These are phyloP conservation scores for Fusarium secorum DNA, from an alignment of 2,329 filamentous ascomycete genomes.

Conservation along the genomic window DNA sequence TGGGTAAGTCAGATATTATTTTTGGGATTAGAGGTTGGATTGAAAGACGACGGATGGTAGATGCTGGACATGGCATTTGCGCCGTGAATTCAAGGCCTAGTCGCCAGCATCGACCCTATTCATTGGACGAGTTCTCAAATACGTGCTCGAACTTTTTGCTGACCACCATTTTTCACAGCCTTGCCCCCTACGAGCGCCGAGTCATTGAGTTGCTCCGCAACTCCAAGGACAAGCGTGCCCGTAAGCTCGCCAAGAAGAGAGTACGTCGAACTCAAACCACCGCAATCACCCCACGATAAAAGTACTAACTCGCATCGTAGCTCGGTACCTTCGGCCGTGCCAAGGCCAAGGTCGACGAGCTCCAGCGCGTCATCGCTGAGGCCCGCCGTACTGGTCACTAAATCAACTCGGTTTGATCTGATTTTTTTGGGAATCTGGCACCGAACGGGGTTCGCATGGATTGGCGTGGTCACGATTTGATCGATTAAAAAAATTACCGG, in stretches of 20 bases:
- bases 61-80: neutral
- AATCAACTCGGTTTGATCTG: conserved; percentile 53
- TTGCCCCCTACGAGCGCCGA: conserved; percentile 96
- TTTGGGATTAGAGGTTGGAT: neutral
- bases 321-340: conserved; percentile 98
- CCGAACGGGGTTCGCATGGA: conserved; percentile 45
- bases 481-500: conserved; percentile 44
- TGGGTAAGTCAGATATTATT: conserved; percentile 68
- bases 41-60: neutral
- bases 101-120: neutral
- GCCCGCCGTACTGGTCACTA: conserved; percentile 75
- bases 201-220: conserved; percentile 99
- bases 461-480: conserved; percentile 50
- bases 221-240: conserved; percentile 98
- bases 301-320: conserved; percentile 55
- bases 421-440: conserved; percentile 43
- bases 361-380: conserved; percentile 97
- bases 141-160: conserved; percentile 18
- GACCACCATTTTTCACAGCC: conserved; percentile 57
- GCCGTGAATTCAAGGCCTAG: neutral
- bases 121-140: neutral
- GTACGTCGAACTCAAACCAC: conserved; percentile 61
- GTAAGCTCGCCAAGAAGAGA: conserved; percentile 99
- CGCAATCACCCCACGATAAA: neutral
- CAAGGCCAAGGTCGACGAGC: conserved; percentile 99